A percentile compares a stretch with the other conserved stretches of the same genome.
Evolutionary conservation across 78 protist species (phyloP).

Genomic region (Trichosphaerium sp.): DNA sequence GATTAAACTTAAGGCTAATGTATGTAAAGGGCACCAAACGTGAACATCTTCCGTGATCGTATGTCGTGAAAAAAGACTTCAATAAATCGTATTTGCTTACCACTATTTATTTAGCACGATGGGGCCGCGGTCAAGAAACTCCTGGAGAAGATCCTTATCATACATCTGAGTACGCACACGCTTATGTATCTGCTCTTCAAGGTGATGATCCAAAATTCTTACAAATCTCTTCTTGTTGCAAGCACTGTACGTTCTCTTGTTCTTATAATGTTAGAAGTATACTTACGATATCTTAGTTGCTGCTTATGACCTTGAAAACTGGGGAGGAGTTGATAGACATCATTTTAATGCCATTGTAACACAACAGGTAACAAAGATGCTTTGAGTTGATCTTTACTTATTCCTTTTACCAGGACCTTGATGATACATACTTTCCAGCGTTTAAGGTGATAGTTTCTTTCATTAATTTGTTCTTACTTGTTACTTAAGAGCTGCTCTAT

Average conservation of each 20-base stretch:
- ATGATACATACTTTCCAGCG: constrained; percentile 22
- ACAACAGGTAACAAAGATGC: neutral
- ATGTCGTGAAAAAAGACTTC: constrained; percentile 32
- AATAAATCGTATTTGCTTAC: neutral
- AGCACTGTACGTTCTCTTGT: constrained; percentile 4
- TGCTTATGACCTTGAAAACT: constrained; percentile 22
- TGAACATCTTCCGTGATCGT: constrained; percentile 47
- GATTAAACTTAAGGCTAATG: too few species aligned
- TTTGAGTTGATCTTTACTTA: too few species aligned
- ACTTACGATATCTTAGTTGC: neutral
- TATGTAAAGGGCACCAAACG: too few species aligned
- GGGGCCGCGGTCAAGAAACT: constrained; percentile 54
- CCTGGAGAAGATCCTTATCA: constrained; percentile 46
- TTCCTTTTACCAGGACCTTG: neutral
- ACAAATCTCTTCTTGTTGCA: neutral
- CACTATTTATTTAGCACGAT: constrained; percentile 8
- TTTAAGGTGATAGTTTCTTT: too few species aligned
- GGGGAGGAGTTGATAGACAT: neutral
- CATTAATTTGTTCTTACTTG: too few species aligned
- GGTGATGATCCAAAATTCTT: constrained; percentile 2
- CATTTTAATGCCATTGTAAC: constrained; percentile 15
- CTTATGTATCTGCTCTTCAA: constrained; percentile 1
- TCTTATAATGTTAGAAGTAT: neutral
- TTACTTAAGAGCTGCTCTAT: neutral
- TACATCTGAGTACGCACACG: neutral